Percentiles rank a stretch among this genome's conserved stretches.
These are phyloP conservation scores for Phylloporus sp. DNA, from an alignment of 768 basidiomycete genomes.

Conservation along the genomic window DNA sequence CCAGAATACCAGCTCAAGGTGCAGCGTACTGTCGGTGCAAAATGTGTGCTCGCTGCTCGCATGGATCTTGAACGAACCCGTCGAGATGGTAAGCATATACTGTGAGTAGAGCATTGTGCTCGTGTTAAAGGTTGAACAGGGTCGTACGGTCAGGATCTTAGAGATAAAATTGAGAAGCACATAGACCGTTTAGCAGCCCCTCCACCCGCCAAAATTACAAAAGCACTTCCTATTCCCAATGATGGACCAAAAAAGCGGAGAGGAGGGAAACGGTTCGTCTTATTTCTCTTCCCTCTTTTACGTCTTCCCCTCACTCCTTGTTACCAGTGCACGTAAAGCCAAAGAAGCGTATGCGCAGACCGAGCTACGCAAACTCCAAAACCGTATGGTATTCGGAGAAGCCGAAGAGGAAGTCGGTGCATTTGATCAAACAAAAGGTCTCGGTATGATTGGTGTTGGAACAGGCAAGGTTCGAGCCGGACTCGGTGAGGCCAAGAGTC, in stretches of 20 bases:
- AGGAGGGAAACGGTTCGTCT: conserved; percentile 83
- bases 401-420: conserved; percentile 95
- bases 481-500: conserved; percentile 83
- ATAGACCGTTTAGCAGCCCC: conserved; percentile 91
- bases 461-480: conserved; percentile 90
- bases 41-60: conserved; percentile 82
- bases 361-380: conserved; percentile 94
- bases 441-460: conserved; percentile 91
- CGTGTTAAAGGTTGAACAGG: conserved; percentile 36
- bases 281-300: background rate
- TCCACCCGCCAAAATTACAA: conserved; percentile 88
- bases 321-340: conserved; percentile 83
- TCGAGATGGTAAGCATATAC: conserved; percentile 62
- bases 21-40: conserved; percentile 92
- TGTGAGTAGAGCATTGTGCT: background rate
- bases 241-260: conserved; percentile 95
- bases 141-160: conserved; percentile 73
- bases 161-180: conserved; percentile 89
- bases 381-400: conserved; percentile 93
- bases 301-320: background rate
- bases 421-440: conserved; percentile 94
- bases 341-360: conserved; percentile 98
- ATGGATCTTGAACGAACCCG: conserved; percentile 89
- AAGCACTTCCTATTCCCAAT: conserved; percentile 90
- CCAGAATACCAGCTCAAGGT: conserved; percentile 88